Evolutionary conservation across 805 yeast species (phyloP), one percentile per base, ranked within the genome.

Genomic region (Pichia eremophila): DNA sequence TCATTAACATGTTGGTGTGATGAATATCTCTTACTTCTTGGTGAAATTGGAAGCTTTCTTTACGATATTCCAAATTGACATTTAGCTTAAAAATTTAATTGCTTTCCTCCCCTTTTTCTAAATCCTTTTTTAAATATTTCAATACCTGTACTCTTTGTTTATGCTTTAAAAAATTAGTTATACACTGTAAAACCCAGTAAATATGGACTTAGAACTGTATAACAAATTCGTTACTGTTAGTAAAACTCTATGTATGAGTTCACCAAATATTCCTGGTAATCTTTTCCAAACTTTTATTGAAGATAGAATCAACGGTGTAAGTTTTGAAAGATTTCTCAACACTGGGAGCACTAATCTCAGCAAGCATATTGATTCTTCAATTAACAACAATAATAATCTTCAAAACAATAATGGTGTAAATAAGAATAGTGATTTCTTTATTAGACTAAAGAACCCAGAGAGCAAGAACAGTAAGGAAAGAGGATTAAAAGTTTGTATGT

Each of bases 1-100:
- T 72, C 78, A 40, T 69, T 83, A 3, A 69, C 85, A 47, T 79
- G 88, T 59, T 85, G 91, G 89, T 67, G 80, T 8, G 87, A 81
- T 57, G 91, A 84, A 57, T 83, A 78, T 72, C 67, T 83, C 51
- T 73, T 73, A 2, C 81, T 87, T 79, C 65, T 75, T 48, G 81
- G 82, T 27, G 88, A 83, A 57, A 62, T 78, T 15, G 81, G 83
- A 5, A 81, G 82, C 0, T 74, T 73, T 51, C 59, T 78, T 25
- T 62, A 63, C 37, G 27, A 32, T 29, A 34, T 34, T 14, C 17
- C 36, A 14, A 14, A 12, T 15, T 34, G 5, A 25, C 22, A 22
- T 5, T 4, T 19, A 38, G 9, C 17, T 14, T 39, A 5, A n/a
- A n/a, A 38, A 38, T 3, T 22, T 9, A 19, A 37, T 5, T 11